Base-by-base conservation (phyloP, 179 eudicot genomes). In the Silene noctiflora region DNA sequence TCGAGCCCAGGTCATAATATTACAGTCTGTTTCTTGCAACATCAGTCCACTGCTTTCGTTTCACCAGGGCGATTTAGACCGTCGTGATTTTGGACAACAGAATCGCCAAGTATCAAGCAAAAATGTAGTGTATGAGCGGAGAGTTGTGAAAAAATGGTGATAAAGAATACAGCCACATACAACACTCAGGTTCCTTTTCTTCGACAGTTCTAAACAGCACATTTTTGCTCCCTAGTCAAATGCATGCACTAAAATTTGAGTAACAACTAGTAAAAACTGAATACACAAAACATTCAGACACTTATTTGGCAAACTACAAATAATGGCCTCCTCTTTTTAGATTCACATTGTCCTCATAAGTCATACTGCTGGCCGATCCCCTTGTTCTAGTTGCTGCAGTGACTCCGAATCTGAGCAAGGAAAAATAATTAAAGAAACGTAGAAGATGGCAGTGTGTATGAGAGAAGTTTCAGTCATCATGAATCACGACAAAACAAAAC, bases 211-310 rank as follows among this genome's bases (percentile, higher is more conserved):
- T 67, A 35, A 8, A 33, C 51, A 55, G 19, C 59, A 69, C 6
- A 35, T 51, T 67, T 68, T 68, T 68, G 27, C 72, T 35, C 55
- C 71, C 22, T 16, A 35, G 16, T 68, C 55, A 19, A 12, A 68
- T 21, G 69, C 44, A n/a, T 17, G n/a, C 70, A 33, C 70, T 66
- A 33, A 17, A 66, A 66, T 27, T 69, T 14, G 51, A 67, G 25
- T 48, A 55, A n/a, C 59, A 55, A 6, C 20, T 1, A 55, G 20
- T 11, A 69, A 27, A 8, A 20, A 68, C 24, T n/a, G 21, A n/a
- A 67, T 16, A 20, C 56, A 35, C 25, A 39, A 68, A 39, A 39
- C 12, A 46, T 39, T 22, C 56, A 7, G 6, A 69, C 59, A 17
- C 55, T 69, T 69, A 69, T 12, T 44, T 21, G 48, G 31, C 16